Base-by-base conservation (phyloP, 176 grass and related monocot genomes). In the Phoenix dactylifera region DNA sequence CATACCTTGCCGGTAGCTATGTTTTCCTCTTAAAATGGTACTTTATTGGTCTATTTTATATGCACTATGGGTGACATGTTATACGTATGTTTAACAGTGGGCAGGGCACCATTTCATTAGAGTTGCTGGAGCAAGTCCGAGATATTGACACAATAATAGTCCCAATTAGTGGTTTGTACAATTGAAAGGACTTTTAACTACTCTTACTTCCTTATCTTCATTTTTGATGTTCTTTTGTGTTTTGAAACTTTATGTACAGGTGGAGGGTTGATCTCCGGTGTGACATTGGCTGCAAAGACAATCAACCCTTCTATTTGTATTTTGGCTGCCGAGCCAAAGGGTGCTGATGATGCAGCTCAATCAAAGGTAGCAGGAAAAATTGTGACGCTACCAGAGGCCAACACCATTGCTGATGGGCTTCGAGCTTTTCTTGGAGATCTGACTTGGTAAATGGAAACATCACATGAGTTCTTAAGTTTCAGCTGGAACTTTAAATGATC, bases 251-350 rank as follows among this genome's bases (percentile, higher is more conserved):
- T 63, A 59, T 71, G 5, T 64, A 26, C 18, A 95, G 86, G 91
- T 16, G 86, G 91, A 32, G 91, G 91, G 76, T 77, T 95, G 68
- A 95, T 95, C 51, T 95, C 83, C 77, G 91, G 91, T 23, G 81
- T 95, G 51, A 63, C 80, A 50, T 26, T 96, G 65, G 91, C 91
- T 72, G 91, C 86, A 39, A 96, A 96, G 75, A 80, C 86, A 32
- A 82, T 96, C 32, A 90, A 90, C 70, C 91, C 91, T 66, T 87
- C 80, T 14, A 87, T 96, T 69, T 72, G 50, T 50, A 73, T 96
- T 79, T 62, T 96, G 24, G 91, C 86, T 64, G 91, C 86, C 57
- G 91, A 96, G 63, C 91, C 91, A 55, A 87, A 70, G 64, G 91
- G 91, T 48, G 91, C 91, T 82, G 72, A 90, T 63, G 91, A 96